A percentile compares a stretch with the other conserved stretches of the same genome.
Evolutionary conservation across 495 filamentous ascomycete genomes (phyloP).

Genomic region (Cercophora newfieldiana): DNA sequence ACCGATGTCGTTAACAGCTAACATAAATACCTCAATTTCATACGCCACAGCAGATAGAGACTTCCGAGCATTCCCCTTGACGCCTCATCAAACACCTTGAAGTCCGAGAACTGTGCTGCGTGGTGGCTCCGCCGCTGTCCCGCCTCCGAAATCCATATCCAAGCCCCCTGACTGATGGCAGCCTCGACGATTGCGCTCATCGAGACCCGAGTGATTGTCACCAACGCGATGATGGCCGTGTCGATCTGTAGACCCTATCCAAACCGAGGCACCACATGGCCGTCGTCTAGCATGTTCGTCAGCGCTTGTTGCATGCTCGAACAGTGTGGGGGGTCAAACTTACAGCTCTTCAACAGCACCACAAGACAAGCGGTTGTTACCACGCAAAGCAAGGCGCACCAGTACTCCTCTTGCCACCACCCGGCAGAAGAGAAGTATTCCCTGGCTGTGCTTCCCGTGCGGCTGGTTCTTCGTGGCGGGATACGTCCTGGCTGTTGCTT

Average conservation of each 20-base stretch:
- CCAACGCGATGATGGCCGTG: slow-evolving; percentile 37
- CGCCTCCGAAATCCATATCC: slow-evolving; percentile 39
- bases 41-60: slow-evolving; percentile 33
- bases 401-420: slow-evolving; percentile 40
- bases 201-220: slow-evolving; percentile 35
- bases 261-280: slow-evolving; percentile 31
- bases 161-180: slow-evolving; percentile 39
- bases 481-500: not conserved
- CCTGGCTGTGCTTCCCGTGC: not conserved
- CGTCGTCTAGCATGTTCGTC: slow-evolving; percentile 31
- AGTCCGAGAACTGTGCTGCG: slow-evolving; percentile 35
- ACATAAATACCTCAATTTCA: slow-evolving; percentile 28
- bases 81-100: slow-evolving; percentile 41
- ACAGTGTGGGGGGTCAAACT: not conserved
- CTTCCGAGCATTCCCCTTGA: slow-evolving; percentile 37
- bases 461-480: not conserved
- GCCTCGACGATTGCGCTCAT: slow-evolving; percentile 37
- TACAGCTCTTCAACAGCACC: slow-evolving; percentile 21
- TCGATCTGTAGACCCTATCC: slow-evolving; percentile 29
- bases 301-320: too few species aligned
- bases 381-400: slow-evolving; percentile 34
- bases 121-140: slow-evolving; percentile 27
- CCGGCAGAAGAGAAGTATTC: slow-evolving; percentile 24
- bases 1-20: not conserved
- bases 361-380: slow-evolving; percentile 23